Evolutionary conservation across 1,139 yeast species (phyloP), one percentile per base, ranked within the genome.

Genomic region (Nakaseomyces kungkrabaensis): DNA sequence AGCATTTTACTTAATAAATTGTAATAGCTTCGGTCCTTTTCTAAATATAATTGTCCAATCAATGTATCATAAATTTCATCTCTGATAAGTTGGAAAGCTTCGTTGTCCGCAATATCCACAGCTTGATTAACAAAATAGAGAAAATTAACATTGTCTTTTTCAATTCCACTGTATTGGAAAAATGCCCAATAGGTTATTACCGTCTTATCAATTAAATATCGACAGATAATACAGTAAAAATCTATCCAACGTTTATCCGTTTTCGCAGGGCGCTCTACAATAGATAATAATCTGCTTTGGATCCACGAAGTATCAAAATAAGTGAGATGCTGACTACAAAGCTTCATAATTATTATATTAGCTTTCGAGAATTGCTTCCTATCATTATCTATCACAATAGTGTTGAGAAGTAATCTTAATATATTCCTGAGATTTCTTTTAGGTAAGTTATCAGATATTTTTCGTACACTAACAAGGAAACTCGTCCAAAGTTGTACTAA

Each of bases 111-210:
- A 6, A 54, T 50, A 25, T 51, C 38, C 34, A 54, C 54, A 24
- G 54, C 51, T 40, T 54, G 51, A 38, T 26, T 36, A 4, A 29
- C 40, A 33, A 62, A 63, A 33, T 50, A 54, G 4, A 60, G 34
- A 31, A 7, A 50, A 29, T 41, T 41, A 7, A 4, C 11, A 4
- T 46, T 27, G 10, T 55, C 43, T 1, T 52, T 51, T 5, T 54
- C 53, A 37, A 63, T 47, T 5, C 52, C 53, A 47, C 58, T 60
- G 48, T 61, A 65, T 29, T 55, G 54, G 24, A 58, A 51, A 37
- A 63, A 59, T 1, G 62, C 52, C 69, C 68, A 65, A 67, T 67
- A 63, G 3, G 64, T 55, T 13, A 60, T 50, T 7, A 52, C 54
- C 40, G 57, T 52, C 25, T 48, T 47, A 13, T 52, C 50, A 4